A percentile compares a stretch with the other conserved stretches of the same genome.
These are phyloP conservation scores for Ophiostoma tasmaniense DNA, from an alignment of 2,329 filamentous ascomycete genomes.

Conservation along the genomic window DNA sequence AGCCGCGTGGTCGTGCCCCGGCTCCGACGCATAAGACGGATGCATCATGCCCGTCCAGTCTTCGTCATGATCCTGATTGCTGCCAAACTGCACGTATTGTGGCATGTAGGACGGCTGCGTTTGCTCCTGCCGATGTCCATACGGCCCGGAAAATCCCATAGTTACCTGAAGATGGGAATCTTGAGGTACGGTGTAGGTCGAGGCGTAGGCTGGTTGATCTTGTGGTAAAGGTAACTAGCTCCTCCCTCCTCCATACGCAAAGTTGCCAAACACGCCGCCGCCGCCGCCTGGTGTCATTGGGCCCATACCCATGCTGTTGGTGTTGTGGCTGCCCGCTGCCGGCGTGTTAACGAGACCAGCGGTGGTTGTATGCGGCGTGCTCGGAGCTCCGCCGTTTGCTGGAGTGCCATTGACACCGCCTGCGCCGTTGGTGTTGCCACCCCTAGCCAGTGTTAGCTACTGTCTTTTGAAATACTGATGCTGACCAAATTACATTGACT, in stretches of 20 bases:
- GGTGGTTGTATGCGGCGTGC: constrained; percentile 57
- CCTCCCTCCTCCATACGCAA: constrained; percentile 42
- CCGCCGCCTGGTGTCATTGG: constrained; percentile 71
- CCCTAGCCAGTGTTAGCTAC: background rate
- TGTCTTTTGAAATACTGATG: background rate
- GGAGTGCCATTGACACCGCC: constrained; percentile 27
- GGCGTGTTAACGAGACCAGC: constrained; percentile 47
- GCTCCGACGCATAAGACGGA: too few species aligned
- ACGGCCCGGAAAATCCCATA: background rate
- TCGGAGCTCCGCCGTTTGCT: constrained; percentile 34
- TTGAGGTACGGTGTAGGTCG: background rate
- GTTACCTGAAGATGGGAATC: background rate
- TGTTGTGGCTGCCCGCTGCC: constrained; percentile 56
- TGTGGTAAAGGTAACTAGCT: constrained; percentile 8
- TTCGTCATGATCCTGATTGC: background rate
- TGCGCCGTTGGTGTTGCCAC: constrained; percentile 31
- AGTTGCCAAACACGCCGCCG: constrained; percentile 67
- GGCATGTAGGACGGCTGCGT: background rate
- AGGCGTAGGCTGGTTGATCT: background rate
- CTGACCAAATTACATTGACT: background rate
- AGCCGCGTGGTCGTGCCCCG: background rate
- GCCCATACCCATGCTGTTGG: constrained; percentile 52
- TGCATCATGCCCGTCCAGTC: background rate
- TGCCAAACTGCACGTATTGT: background rate
- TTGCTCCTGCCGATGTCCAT: background rate